Conservation (phyloP, 2,329 filamentous ascomycete species). For the Rhinocladiella similis region DNA sequence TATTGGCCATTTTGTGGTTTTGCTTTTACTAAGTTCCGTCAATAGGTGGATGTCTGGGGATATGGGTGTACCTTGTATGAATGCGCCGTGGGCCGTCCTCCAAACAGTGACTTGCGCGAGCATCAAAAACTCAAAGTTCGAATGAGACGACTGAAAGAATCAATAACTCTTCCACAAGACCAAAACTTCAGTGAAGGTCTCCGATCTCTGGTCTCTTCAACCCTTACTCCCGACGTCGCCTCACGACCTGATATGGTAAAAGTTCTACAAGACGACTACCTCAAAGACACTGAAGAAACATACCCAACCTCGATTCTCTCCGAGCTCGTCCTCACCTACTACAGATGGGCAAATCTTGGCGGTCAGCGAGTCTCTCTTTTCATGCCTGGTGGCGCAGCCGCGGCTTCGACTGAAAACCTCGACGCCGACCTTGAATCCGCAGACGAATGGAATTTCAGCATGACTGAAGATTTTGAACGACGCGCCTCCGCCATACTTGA, state of each 20-base stretch:
- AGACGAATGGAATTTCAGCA: conserved; percentile 67
- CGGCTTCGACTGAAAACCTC: conserved; percentile 49
- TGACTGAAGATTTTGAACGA: conserved; percentile 61
- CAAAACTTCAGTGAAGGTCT: conserved; percentile 46
- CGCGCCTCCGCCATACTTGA: conserved; percentile 47
- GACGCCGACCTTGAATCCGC: conserved; percentile 44
- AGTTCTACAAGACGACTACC: conserved; percentile 47
- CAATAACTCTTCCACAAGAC: conserved; percentile 43
- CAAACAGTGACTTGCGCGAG: conserved; percentile 48
- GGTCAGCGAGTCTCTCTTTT: conserved; percentile 58
- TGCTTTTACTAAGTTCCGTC: conserved; percentile 1
- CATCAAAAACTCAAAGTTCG: conserved; percentile 33
- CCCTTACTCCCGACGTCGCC: conserved; percentile 44
- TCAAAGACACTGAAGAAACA: conserved; percentile 42
- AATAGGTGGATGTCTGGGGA: conserved; percentile 52
- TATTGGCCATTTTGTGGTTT: too few relatives aligned
- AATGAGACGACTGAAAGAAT: conserved; percentile 47
- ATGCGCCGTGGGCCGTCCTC: conserved; percentile 50
- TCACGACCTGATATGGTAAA: conserved; percentile 49
- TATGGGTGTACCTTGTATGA: conserved; percentile 53
- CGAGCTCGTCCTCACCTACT: conserved; percentile 49
- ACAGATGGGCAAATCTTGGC: conserved; percentile 50
- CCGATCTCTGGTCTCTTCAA: conserved; percentile 45
- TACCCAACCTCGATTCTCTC: conserved; percentile 47
- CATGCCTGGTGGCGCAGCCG: conserved; percentile 58